Conservation (phyloP, 2,329 filamentous ascomycete species). For the Sclerotinia borealis region DNA sequence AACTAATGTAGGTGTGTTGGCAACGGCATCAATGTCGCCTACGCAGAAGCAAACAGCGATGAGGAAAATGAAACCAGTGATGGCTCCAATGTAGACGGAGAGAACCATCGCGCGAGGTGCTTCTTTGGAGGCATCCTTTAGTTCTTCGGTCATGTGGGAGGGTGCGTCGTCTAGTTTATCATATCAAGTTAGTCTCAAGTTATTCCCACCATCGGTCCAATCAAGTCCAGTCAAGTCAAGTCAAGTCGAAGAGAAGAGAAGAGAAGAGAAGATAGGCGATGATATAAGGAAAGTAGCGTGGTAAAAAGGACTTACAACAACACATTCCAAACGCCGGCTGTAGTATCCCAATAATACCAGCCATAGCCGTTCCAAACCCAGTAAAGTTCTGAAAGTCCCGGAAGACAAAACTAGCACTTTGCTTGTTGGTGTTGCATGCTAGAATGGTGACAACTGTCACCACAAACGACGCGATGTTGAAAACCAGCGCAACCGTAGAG, state of each 20-base stretch:
- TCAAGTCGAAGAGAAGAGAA: neutral
- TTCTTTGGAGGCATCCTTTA: slow-evolving; percentile 44
- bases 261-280: neutral
- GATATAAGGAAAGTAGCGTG: neutral
- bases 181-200: slow-evolving; percentile 12
- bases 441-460: slow-evolving; percentile 47
- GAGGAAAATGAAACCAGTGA: slow-evolving; percentile 43
- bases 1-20: slow-evolving; percentile 39
- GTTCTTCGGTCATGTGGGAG: slow-evolving; percentile 50
- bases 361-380: slow-evolving; percentile 45
- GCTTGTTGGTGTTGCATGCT: slow-evolving; percentile 47
- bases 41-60: slow-evolving; percentile 47
- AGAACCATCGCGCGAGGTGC: slow-evolving; percentile 45
- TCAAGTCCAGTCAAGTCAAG: neutral
- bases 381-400: slow-evolving; percentile 48
- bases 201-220: neutral
- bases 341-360: slow-evolving; percentile 47
- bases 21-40: slow-evolving; percentile 39
- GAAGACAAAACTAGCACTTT: slow-evolving; percentile 49
- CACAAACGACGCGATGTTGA: slow-evolving; percentile 48
- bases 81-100: slow-evolving; percentile 42
- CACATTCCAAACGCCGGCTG: slow-evolving; percentile 51
- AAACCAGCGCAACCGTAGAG: slow-evolving; percentile 43
- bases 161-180: slow-evolving; percentile 36
- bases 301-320: slow-evolving; percentile 32